Conservation (phyloP, 2,329 filamentous ascomycete genomes). For the Xylaria hypoxylon region DNA sequence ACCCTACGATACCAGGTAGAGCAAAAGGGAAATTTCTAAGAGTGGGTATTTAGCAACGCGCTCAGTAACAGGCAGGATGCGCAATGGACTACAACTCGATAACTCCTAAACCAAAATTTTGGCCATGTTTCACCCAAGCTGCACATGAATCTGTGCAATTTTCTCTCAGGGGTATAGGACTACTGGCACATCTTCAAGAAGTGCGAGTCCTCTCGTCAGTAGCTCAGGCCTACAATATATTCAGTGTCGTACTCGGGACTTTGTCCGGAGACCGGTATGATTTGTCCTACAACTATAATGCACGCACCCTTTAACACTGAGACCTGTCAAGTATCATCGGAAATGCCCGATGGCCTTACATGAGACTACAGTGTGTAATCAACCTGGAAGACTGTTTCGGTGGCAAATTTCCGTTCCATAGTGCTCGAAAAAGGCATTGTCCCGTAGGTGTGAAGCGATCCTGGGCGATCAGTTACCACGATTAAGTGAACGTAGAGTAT, state of each 20-base stretch:
- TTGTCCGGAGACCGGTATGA: not conserved
- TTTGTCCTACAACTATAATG: not conserved
- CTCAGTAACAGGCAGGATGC: not conserved
- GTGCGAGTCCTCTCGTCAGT: not conserved
- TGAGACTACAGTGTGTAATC: not conserved
- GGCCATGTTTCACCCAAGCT: not conserved
- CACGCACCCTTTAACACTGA: not conserved
- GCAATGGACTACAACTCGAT: not conserved
- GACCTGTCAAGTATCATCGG: not conserved
- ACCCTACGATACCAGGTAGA: not conserved
- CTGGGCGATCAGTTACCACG: not conserved
- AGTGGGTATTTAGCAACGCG: not conserved
- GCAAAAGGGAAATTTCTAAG: not conserved
- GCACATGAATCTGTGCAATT: not conserved
- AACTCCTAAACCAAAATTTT: not conserved
- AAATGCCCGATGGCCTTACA: not conserved
- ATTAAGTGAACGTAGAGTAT: not conserved
- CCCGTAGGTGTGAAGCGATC: not conserved
- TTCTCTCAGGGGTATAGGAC: no score
- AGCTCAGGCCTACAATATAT: not conserved
- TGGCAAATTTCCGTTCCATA: not conserved
- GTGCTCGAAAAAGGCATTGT: not conserved
- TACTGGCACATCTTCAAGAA: not conserved
- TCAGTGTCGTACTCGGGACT: not conserved
- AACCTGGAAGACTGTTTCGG: not conserved